Evolutionary conservation across 805 yeast genomes (phyloP).

Genomic region (Zygosaccharomyces siamensis): DNA sequence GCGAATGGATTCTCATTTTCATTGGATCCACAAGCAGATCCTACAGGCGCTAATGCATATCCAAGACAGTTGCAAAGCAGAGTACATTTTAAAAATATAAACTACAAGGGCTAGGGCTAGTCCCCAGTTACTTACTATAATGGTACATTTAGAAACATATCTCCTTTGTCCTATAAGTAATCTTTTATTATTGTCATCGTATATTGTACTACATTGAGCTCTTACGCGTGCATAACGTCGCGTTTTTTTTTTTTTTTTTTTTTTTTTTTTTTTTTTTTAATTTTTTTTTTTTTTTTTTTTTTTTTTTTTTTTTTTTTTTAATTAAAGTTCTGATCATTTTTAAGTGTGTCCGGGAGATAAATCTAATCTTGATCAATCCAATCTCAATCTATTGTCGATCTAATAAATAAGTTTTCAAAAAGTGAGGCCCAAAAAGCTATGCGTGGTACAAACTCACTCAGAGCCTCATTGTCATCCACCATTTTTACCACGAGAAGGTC

Average conservation of each 20-base stretch:
- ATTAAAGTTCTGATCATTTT: too few species aligned
- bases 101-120: conserved; percentile 17
- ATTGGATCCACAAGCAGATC: conserved; percentile 18
- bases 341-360: too few species aligned
- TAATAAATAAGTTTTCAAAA: too few species aligned
- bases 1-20: conserved; percentile 20
- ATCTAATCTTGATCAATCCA: too few species aligned
- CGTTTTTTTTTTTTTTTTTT: not conserved
- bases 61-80: conserved; percentile 14
- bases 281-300: not conserved
- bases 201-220: too few species aligned
- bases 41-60: conserved; percentile 10
- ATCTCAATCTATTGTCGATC: too few species aligned
- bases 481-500: conserved; percentile 14
- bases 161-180: not conserved
- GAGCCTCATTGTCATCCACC: conserved; percentile 16
- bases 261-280: too few species aligned
- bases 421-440: not conserved
- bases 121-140: not conserved
- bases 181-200: not conserved
- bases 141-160: not conserved
- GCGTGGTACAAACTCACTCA: conserved; percentile 8
- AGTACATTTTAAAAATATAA: conserved; percentile 26
- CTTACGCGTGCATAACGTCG: not conserved
- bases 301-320: not conserved